Percentiles rank a stretch among this genome's conserved stretches.
phyloP scores from a whole-genome alignment of 352 stramenopile genomes.

The Phytophthora niederhauseri region DNA sequence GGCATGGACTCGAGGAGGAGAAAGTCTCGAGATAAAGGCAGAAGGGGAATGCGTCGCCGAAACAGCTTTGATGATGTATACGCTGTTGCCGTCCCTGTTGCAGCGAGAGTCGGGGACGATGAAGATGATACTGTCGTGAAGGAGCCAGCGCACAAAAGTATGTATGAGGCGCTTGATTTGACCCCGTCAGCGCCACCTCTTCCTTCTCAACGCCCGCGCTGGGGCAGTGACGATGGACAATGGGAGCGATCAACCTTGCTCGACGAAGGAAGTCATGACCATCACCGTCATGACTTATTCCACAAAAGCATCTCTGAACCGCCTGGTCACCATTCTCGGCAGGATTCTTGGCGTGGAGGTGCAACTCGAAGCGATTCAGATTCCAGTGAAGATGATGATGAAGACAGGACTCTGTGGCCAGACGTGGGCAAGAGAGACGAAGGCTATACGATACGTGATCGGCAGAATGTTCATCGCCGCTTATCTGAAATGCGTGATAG shows the following conservation, averaged over 20 bases:
- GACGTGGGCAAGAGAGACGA: neutral
- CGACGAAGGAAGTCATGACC: constrained; percentile 3
- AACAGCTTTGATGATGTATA: constrained; percentile 63
- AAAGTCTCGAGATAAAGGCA: constrained; percentile 9
- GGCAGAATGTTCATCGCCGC: constrained; percentile 7
- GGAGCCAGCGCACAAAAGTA: constrained; percentile 45
- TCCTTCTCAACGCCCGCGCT: constrained; percentile 8
- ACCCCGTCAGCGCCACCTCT: constrained; percentile 53
- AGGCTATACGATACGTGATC: constrained; percentile 7
- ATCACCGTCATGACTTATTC: constrained; percentile 10
- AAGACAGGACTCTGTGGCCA: neutral
- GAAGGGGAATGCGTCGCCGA: constrained; percentile 36
- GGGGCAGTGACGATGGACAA: constrained; percentile 18
- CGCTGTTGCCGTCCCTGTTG: constrained; percentile 31
- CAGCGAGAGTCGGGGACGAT: constrained; percentile 7
- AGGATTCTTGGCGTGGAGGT: constrained; percentile 3
- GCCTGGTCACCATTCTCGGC: constrained; percentile 2
- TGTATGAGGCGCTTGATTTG: constrained; percentile 55
- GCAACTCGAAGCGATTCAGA: constrained; percentile 10
- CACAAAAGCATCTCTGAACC: constrained; percentile 35
- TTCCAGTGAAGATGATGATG: constrained; percentile 18
- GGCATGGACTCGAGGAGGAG: constrained; percentile 11
- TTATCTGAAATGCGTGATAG: constrained; percentile 13
- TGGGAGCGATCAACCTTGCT: constrained; percentile 13
- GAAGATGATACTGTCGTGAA: constrained; percentile 37